Base-by-base conservation (phyloP, 2,329 filamentous ascomycete genomes). In the Orbilia quercus region DNA sequence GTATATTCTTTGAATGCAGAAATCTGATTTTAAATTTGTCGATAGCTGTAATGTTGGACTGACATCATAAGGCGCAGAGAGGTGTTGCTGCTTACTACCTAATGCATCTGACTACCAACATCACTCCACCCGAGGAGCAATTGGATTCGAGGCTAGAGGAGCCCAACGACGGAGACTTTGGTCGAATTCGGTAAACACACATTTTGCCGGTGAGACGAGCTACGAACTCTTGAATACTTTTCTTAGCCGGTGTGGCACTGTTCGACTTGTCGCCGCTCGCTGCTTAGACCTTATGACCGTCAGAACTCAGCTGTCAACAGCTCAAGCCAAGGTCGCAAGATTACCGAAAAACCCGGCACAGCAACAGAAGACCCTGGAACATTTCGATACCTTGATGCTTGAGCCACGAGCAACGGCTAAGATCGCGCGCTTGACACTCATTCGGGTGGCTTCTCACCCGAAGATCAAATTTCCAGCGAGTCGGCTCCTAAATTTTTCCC, bases 271-370 rank as follows among this genome's bases (percentile, higher is more conserved):
- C 12, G 31, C 47, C 12, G 50, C 51, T n/a, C 51, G 51, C 53
- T 51, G 51, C 58, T 51, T 42, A 42, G 36, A 58, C 42, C 63
- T 59, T 58, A 59, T 67, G 63, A 67, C 45, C 45, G 18, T 38
- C n/a, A 31, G 9, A 38, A 47, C 40, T 67, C 63, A 67, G 53
- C 34, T 66, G 60, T 40, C 22, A 36, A 5, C 28, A 53, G 44
- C 53, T 58, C 5, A 34, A n/a, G 20, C 36, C 40, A 42, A n/a
- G 45, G 47, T 67, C 36, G 53, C 42, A 31, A 53, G 53, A 51
- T 51, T 67, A 53, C 53, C 31, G 18, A 31, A 31, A 28, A 45
- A 59, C 45, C 63, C 14, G 23, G 53, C 14, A 23, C 28, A 66
- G 34, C 40, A 48, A 16, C 36, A n/a, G 34, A n/a, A 38, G 38